phyloP scores from a whole-genome alignment of 129 eudicot species.

The Flaveria brownii region DNA sequence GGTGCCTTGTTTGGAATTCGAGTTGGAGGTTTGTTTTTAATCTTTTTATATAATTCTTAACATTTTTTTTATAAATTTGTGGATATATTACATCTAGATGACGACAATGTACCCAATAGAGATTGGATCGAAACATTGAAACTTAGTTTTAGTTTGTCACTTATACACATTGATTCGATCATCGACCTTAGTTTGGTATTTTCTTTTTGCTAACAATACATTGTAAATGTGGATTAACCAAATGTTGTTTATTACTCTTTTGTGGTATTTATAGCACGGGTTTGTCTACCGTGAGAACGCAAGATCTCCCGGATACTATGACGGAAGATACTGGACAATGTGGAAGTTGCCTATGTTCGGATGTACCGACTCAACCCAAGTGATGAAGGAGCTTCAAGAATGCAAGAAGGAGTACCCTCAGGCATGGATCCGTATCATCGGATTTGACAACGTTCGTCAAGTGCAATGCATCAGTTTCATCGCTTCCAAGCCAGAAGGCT shows the following conservation, averaged over 20 bases:
- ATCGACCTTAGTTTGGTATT: neutral
- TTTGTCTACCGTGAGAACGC: conserved; percentile 63
- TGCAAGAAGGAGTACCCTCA: conserved; percentile 56
- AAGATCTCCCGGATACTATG: conserved; percentile 85
- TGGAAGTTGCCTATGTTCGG: conserved; percentile 85
- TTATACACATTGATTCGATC: no score
- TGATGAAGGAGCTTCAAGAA: conserved; percentile 49
- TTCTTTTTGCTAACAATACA: neutral
- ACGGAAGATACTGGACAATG: conserved; percentile 90
- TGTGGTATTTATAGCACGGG: conserved; percentile 40
- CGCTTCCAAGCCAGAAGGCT: conserved; percentile 51
- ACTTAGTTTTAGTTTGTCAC: no score
- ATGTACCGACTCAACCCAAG: conserved; percentile 63
- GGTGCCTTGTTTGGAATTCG: conserved; percentile 82
- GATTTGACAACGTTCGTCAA: conserved; percentile 73
- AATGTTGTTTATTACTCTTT: neutral
- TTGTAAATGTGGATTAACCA: neutral
- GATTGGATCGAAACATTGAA: no score
- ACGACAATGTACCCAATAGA: no score
- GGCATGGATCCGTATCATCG: conserved; percentile 60
- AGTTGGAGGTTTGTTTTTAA: conserved; percentile 36
- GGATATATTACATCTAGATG: neutral
- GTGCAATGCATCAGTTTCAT: conserved; percentile 73
- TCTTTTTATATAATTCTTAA: neutral
- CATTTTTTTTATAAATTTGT: neutral